Percentiles rank a stretch among this genome's conserved stretches.
These are phyloP conservation scores for Pyrrhoderma lamaoense DNA, from an alignment of 1,284 basidiomycete species.

Conservation along the genomic window DNA sequence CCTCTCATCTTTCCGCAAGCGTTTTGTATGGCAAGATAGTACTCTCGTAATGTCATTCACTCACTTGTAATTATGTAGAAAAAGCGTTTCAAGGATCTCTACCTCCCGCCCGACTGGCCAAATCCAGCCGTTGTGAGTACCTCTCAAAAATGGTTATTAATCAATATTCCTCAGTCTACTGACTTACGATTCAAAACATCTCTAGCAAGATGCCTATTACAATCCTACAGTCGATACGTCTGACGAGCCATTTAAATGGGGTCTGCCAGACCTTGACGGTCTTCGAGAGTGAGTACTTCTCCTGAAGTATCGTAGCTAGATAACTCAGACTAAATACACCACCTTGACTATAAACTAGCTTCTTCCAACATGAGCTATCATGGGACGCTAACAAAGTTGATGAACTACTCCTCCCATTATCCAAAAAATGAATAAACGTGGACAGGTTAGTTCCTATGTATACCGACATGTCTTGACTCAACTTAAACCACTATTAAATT, in stretches of 20 bases:
- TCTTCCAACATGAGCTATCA: conserved; percentile 77
- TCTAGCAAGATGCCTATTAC: conserved; percentile 85
- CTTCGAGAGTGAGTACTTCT: conserved; percentile 57
- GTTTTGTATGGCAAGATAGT: conserved; percentile 79
- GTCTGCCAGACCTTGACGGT: conserved; percentile 89
- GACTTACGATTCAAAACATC: no score
- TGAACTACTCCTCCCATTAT: conserved; percentile 88
- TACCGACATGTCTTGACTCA: no score
- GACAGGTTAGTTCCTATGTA: conserved; percentile 56
- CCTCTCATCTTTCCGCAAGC: conserved; percentile 68
- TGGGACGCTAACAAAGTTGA: conserved; percentile 89
- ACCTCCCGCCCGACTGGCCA: conserved; percentile 81
- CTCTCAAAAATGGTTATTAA: neutral
- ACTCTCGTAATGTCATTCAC: neutral
- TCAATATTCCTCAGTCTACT: neutral
- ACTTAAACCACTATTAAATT: no score
- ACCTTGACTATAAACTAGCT: conserved; percentile 42
- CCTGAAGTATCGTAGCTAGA: no score
- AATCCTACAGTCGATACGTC: conserved; percentile 87
- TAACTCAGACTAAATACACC: no score
- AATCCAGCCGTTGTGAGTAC: conserved; percentile 74
- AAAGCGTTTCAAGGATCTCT: conserved; percentile 82
- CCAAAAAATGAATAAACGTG: conserved; percentile 78
- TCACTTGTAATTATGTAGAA: conserved; percentile 51
- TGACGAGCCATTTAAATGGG: conserved; percentile 96